phyloP scores from a whole-genome alignment of 768 basidiomycete species.

The Bullera alba region DNA sequence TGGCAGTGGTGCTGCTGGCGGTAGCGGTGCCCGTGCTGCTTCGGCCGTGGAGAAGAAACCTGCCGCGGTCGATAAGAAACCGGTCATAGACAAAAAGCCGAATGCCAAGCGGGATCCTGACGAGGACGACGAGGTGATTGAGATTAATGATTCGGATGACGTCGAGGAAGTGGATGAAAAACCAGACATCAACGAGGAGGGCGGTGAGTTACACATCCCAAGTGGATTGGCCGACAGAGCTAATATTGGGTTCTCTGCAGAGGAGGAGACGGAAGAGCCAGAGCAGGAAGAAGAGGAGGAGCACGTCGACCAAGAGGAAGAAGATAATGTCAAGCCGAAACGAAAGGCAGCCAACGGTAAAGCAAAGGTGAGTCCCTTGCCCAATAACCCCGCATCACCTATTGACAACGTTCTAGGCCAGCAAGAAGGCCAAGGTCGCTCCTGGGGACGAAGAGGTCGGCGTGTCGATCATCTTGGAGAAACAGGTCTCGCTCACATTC shows the following conservation, averaged over 20 bases:
- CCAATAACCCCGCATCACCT: neutral
- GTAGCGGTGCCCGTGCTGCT: no score
- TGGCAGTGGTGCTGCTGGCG: no score
- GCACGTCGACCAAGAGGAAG: slow-evolving; percentile 48
- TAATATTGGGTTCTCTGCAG: neutral
- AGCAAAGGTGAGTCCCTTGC: slow-evolving; percentile 27
- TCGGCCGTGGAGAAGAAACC: no score
- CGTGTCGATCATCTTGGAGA: slow-evolving; percentile 77
- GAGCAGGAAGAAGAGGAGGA: slow-evolving; percentile 37
- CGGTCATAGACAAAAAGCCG: no score
- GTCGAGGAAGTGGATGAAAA: slow-evolving; percentile 54
- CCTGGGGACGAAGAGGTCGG: slow-evolving; percentile 27
- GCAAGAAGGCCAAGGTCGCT: slow-evolving; percentile 39
- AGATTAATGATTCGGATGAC: no score
- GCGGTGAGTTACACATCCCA: slow-evolving; percentile 30
- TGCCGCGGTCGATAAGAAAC: no score
- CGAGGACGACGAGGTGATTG: slow-evolving; percentile 36
- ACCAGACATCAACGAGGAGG: slow-evolving; percentile 43
- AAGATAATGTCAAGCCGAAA: slow-evolving; percentile 41
- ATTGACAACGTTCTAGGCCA: slow-evolving; percentile 6
- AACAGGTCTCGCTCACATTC: slow-evolving; percentile 84
- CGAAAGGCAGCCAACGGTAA: slow-evolving; percentile 42
- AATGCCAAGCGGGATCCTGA: slow-evolving; percentile 47
- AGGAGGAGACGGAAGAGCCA: slow-evolving; percentile 5
- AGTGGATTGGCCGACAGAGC: neutral